Evolutionary conservation across 257 asterid species (phyloP), one percentile per base, ranked within the genome.

Genomic region (Rauvolfia tetraphylla): DNA sequence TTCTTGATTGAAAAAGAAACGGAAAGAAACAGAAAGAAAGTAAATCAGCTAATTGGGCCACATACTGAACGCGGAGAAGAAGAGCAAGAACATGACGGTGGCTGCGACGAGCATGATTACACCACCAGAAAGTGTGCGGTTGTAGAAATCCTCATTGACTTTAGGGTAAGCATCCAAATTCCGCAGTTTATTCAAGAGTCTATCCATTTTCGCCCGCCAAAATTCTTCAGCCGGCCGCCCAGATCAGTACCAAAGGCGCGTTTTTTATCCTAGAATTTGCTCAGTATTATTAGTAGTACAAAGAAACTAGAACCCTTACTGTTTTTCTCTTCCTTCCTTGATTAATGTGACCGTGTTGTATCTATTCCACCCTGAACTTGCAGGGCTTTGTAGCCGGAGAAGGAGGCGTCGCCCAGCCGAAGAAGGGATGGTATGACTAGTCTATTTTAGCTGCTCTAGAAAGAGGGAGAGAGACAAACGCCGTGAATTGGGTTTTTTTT

Each of bases 151-250:
- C 84, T 95, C 99, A 76, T 91, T 95, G 85, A 95, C 79, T 77
- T 95, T 95, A 1, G 98, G 99, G 81, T 95, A 95, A 4, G 98
- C 99, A 65, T 95, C 99, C 92, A 95, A 90, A 80, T 79, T 91
- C 69, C 99, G 87, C 76, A 95, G 84, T 89, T 83, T 95, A 83
- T 79, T 89, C 79, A 74, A 88, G 59, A 91, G 72, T 79, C 72
- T 89, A 38, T 85, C 90, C 93, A 90, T 89, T 53, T 31, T 44
- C 68, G 25, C 78, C 81, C 59, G 42, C 12, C 79, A 51, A 33
- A 53, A 34, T 56, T 31, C 70, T 29, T 67, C 68, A 1, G 42
- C 69, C 69, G 59, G 49, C 34, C 27, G 31, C 29, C 75, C 31
- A 36, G 51, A 72, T 27, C 49, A 38, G 63, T 2, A 12, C 44